Conservation (phyloP, 1,284 basidiomycete genomes). For the Puccinia polysora region DNA sequence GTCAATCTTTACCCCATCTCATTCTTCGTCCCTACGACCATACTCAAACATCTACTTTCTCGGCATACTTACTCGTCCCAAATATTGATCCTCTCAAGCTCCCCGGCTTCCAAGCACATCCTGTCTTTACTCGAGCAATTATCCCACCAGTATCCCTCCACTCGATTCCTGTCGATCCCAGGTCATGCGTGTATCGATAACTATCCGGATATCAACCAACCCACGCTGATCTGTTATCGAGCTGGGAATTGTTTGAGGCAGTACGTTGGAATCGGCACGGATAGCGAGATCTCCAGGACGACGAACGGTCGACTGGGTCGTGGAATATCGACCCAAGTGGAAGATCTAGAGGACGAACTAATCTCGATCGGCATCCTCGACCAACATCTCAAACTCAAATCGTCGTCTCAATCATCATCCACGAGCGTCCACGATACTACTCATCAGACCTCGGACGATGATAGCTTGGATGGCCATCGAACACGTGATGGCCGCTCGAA, state of each 20-base stretch:
- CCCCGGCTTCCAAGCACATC: constrained; percentile 23
- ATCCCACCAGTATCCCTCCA: constrained; percentile 20
- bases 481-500: too few relatives aligned
- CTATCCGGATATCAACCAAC: constrained; percentile 37
- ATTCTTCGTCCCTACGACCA: background rate
- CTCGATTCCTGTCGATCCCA: constrained; percentile 25
- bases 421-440: too few relatives aligned
- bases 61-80: background rate
- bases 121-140: constrained; percentile 11
- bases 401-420: too few relatives aligned
- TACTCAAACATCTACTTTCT: background rate
- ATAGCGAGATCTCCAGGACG: background rate
- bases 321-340: constrained; percentile 8
- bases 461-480: too few relatives aligned
- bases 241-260: constrained; percentile 15
- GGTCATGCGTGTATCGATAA: constrained; percentile 35
- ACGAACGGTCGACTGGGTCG: constrained; percentile 2
- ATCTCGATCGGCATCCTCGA: constrained; percentile 24
- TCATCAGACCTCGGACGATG: too few relatives aligned
- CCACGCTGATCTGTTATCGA: constrained; percentile 37
- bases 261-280: constrained; percentile 26
- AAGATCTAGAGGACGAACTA: constrained; percentile 17
- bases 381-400: constrained; percentile 18
- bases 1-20: background rate
- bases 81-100: background rate